Conservation (phyloP, 164 flowering plant species). For the Aristolochia fimbriata region DNA sequence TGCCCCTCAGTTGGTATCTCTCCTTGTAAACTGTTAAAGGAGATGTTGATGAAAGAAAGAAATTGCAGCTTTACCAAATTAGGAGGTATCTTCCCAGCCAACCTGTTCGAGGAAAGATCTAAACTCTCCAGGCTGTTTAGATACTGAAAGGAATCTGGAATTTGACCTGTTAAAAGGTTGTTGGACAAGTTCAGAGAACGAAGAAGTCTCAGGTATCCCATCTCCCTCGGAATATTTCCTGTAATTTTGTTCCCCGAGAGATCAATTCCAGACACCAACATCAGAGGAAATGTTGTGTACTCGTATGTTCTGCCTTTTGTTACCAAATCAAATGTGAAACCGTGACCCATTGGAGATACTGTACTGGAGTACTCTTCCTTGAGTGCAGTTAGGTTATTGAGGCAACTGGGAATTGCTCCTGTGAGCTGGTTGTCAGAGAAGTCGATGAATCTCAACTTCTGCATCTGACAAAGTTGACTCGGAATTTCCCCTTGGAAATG, state of each 20-base stretch:
- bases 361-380: not conserved
- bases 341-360: not conserved
- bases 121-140: slow-evolving; percentile 4
- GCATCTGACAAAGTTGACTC: slow-evolving; percentile 5
- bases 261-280: slow-evolving; percentile 7
- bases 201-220: slow-evolving; percentile 4
- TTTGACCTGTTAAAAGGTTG: not conserved
- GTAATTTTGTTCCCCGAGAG: slow-evolving; percentile 4
- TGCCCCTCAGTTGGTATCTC: not conserved
- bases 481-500: slow-evolving; percentile 5
- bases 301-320: slow-evolving; percentile 3
- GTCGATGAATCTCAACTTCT: slow-evolving; percentile 4
- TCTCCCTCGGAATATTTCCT: slow-evolving; percentile 6
- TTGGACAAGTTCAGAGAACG: slow-evolving; percentile 7
- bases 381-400: slow-evolving; percentile 3
- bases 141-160: slow-evolving; percentile 2
- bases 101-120: slow-evolving; percentile 5
- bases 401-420: slow-evolving; percentile 4
- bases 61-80: not conserved
- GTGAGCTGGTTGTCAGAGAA: slow-evolving; percentile 5
- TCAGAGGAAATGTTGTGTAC: not conserved
- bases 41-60: slow-evolving; percentile 4
- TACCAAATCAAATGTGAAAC: not conserved
- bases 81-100: slow-evolving; percentile 2
- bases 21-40: slow-evolving; percentile 5